Base-by-base conservation (phyloP, 1,139 yeast species). In the Pichia sp. region DNA sequence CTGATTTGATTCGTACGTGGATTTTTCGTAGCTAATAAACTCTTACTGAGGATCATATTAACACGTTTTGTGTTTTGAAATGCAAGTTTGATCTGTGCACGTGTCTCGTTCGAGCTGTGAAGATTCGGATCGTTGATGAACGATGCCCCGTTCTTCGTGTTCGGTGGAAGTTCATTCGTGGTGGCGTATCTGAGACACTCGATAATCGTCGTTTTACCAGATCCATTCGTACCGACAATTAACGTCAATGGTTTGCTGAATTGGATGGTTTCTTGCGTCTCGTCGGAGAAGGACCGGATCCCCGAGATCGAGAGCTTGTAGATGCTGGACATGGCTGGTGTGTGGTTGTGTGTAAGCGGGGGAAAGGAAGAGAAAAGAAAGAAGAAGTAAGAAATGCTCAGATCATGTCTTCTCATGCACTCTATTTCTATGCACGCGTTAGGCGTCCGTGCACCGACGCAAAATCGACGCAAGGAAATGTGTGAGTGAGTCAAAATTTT, bases 151-250 rank as follows among this genome's bases (percentile, higher is more conserved):
- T 96, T 96, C 65, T 88, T 90, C 41, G 94, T 83, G 61, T 91
- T 91, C 3, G 99, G 99, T 0, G 99, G 99, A 52, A 91, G 70
- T 60, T 86, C 94, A 6, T 99, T 99, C 0, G 99, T 93, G 12
- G 99, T 88, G 19, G 96, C 94, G 65, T 91, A 93, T 61, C 90
- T 82, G 51, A 94, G 71, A 63, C 97, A 90, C 65, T 94, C 99
- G 53, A 94, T 94, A 46, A 94, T 84, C 1, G 99, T 91, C 53
- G 99, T 94, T 65, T 94, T 94, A n/a, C 99, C 99, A 34, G 96
- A 85, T 36, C 99, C 99, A 68, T 94, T 94, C 51, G 87, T 89
- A 0, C 99, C 99, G 42, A 95, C 96, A 50, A 94, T 93, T 47
- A 94, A 72, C 0, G 99, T 94, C 59, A 94, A 68, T 0, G 99